phyloP scores from a whole-genome alignment of 495 filamentous ascomycete genomes.

The Mytilinidion resinicola region DNA sequence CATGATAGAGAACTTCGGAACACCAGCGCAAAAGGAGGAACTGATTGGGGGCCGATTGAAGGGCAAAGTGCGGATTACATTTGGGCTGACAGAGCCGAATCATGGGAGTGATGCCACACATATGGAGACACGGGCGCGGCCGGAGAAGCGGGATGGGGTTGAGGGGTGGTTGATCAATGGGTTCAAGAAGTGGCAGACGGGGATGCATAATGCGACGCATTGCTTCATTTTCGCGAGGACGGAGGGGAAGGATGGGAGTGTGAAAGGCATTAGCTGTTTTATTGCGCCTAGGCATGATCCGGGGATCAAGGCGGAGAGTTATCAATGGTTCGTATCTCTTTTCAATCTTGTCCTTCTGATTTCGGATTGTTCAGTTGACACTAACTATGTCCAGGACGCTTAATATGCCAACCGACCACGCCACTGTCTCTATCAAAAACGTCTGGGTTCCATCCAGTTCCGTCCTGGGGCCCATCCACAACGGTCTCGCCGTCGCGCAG shows the following conservation, averaged over 20 bases:
- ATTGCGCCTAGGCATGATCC: conserved; percentile 44
- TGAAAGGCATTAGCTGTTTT: conserved; percentile 52
- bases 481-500: conserved; percentile 52
- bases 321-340: conserved; percentile 42
- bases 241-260: conserved; percentile 40
- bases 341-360: neutral
- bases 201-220: conserved; percentile 53
- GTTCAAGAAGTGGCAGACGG: conserved; percentile 57
- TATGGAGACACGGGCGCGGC: conserved; percentile 46
- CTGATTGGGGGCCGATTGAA: conserved; percentile 45
- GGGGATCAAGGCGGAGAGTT: conserved; percentile 46
- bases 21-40: conserved; percentile 42
- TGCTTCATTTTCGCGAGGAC: conserved; percentile 55
- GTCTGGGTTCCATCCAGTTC: conserved; percentile 47
- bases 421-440: conserved; percentile 44
- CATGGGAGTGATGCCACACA: conserved; percentile 56
- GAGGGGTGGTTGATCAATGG: conserved; percentile 50
- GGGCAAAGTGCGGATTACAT: conserved; percentile 47
- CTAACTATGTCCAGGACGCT: conserved; percentile 37
- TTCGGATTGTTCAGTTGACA: no score
- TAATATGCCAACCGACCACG: conserved; percentile 59
- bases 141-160: conserved; percentile 30
- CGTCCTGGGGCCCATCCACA: conserved; percentile 43
- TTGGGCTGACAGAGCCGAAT: conserved; percentile 55
- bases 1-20: conserved; percentile 53